A percentile compares a stretch with the other conserved stretches of the same genome.
These are phyloP conservation scores for Nicotiana knightiana DNA, from an alignment of 257 asterid species.

Conservation along the genomic window DNA sequence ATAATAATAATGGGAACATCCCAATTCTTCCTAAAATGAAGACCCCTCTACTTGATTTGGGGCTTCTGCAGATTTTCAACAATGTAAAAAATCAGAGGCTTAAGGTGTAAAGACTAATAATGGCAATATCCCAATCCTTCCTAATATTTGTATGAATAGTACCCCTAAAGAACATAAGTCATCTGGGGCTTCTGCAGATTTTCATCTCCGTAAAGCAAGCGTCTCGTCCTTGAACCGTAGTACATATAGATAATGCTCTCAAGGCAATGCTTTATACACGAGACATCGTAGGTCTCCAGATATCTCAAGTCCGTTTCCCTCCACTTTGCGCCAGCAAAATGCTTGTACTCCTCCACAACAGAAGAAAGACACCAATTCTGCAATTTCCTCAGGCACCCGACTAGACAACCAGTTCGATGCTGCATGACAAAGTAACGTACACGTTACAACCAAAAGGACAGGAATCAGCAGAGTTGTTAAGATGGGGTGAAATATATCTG, in stretches of 20 bases:
- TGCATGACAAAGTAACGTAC: conserved; percentile 3
- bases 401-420: conserved; percentile 45
- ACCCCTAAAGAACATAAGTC: conserved; percentile 9
- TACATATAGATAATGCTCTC: conserved; percentile 36
- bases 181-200: conserved; percentile 24
- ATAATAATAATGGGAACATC: background rate
- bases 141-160: background rate
- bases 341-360: conserved; percentile 38
- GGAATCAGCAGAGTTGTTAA: background rate
- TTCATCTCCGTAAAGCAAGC: conserved; percentile 29
- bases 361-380: conserved; percentile 41
- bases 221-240: conserved; percentile 29
- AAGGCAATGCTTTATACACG: conserved; percentile 29
- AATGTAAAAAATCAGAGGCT: background rate
- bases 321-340: conserved; percentile 28
- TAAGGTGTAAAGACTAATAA: background rate
- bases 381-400: conserved; percentile 38
- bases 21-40: background rate
- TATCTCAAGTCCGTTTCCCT: conserved; percentile 28
- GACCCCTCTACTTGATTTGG: conserved; percentile 10
- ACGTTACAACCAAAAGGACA: background rate
- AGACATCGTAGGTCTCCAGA: conserved; percentile 28
- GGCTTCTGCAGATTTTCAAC: conserved; percentile 25
- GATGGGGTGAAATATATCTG: too few species aligned
- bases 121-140: background rate